Evolutionary conservation across 1,139 yeast species (phyloP), one percentile per base, ranked within the genome.

Genomic region (Williopsis jadinii): DNA sequence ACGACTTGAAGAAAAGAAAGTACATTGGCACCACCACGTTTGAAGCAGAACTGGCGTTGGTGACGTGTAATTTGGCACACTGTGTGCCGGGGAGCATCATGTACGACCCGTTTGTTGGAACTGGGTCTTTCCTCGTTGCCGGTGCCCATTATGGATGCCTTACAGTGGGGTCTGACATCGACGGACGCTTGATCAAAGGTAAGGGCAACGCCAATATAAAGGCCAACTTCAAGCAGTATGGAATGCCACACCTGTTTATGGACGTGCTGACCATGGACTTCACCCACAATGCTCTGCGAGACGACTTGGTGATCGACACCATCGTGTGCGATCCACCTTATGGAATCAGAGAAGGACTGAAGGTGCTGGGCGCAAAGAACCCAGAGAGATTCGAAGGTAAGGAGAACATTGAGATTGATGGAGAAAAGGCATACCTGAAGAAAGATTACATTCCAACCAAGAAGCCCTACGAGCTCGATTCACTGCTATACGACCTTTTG

Each of bases 311-410:
- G 32, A 72, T 94, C 13, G 96, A 92, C 55, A 74, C 88, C 1
- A 88, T 92, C 11, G 77, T 92, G 2, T 90, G 97, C 58, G 99
- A 92, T 61, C 98, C 98, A 2, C 99, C 99, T 0, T 92, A 92
- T 60, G 99, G 98, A 3, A 95, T 92, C 1, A 72, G 99, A 54
- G 99, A 94, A 60, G 96, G 97, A 1, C 74, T 94, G 37, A 86
- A 87, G 57, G 96, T 90, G 0, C 77, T 95, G 44, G 98, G 99
- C 2, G 85, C 95, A 2, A 79, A 75, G 49, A 73, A 85, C 53
- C 73, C 77, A 0, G 77, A 71, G 44, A 68, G 67, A 46, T 71
- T 72, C 45, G 75, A 71, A 19, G 95, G 92, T 0, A 75, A 85
- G 52, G 95, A 85, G 56, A 66, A 76, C 39, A 69, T 83, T 3